Evolutionary conservation across 495 filamentous ascomycete genomes (phyloP), one percentile per base, ranked within the genome.

Genomic region (Aspergillus saccharolyticus): DNA sequence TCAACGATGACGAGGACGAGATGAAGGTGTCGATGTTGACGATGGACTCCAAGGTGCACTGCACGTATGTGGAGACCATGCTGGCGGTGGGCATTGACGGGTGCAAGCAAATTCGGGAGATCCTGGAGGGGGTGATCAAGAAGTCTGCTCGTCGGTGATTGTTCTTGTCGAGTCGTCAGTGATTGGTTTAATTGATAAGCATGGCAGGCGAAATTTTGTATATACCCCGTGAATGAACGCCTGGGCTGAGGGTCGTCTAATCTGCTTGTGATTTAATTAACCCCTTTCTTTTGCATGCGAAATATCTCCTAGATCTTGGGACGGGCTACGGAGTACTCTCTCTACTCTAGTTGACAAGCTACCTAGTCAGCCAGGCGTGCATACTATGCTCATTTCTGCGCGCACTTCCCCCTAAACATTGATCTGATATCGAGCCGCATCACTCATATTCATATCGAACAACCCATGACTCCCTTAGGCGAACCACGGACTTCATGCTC

Each of bases 61-160:
- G 85, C 49, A 82, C 81, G 42, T 81, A 89, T 62, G 65, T 97
- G 33, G 94, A 98, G 75, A 88, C 87, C 0, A 95, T 98, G 90
- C 70, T 97, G 62, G 90, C 87, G 0, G 90, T 94, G 12, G 95
- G 87, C 0, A 85, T 96, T 44, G 93, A 96, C 72, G 94, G 91
- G 43, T 97, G 95, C 72, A 87, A 83, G 70, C 87, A 91, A 71
- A 80, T 98, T 22, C 81, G 88, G 58, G 83, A 87, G 64, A 83
- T 96, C 30, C 66, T 95, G 48, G 77, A 83, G 50, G 83, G 83
- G 54, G 82, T 85, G 19, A 72, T 78, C 50, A 76, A 75, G 59
- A 72, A 67, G 21, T 72, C 73, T 10, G 70, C 58, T 24, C 57
- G 61, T 28, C 44, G 58, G 22, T 60, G 55, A 60, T 53, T 50